These are phyloP conservation scores for Thozetella sp. DNA, from an alignment of 495 filamentous ascomycete species.

Conservation along the genomic window DNA sequence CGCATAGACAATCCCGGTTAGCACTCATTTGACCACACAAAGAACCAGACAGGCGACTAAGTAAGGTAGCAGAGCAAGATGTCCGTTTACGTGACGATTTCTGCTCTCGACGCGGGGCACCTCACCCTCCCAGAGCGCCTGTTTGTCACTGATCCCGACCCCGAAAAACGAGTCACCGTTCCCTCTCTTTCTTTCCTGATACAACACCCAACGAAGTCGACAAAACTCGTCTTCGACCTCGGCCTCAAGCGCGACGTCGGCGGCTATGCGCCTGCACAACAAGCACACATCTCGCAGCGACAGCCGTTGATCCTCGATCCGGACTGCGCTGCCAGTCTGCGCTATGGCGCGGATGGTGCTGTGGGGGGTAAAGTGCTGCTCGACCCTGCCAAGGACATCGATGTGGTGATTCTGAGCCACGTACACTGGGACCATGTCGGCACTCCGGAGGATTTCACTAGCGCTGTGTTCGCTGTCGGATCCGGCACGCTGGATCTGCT, in stretches of 20 bases:
- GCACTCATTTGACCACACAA: no score
- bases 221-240: slow-evolving; percentile 50
- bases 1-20: no score
- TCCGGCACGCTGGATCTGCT: slow-evolving; percentile 43
- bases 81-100: slow-evolving; percentile 19
- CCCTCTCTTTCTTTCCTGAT: slow-evolving; percentile 42
- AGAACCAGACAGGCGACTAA: slow-evolving; percentile 1
- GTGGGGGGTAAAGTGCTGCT: slow-evolving; percentile 9
- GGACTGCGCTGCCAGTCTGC: slow-evolving; percentile 35
- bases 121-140: slow-evolving; percentile 33
- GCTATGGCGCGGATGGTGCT: slow-evolving; percentile 16
- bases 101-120: slow-evolving; percentile 29
- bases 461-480: slow-evolving; percentile 45
- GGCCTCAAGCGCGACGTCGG: slow-evolving; percentile 41
- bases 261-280: slow-evolving; percentile 35
- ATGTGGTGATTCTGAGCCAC: slow-evolving; percentile 48
- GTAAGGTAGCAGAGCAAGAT: neutral
- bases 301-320: slow-evolving; percentile 36
- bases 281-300: slow-evolving; percentile 37
- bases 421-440: slow-evolving; percentile 58
- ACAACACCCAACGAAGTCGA: slow-evolving; percentile 21
- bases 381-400: slow-evolving; percentile 28
- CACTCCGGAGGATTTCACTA: slow-evolving; percentile 42
- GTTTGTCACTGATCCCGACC: slow-evolving; percentile 34
- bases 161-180: slow-evolving; percentile 23